Base-by-base conservation (phyloP, 208 protist species). In the Crithidia bombi region DNA sequence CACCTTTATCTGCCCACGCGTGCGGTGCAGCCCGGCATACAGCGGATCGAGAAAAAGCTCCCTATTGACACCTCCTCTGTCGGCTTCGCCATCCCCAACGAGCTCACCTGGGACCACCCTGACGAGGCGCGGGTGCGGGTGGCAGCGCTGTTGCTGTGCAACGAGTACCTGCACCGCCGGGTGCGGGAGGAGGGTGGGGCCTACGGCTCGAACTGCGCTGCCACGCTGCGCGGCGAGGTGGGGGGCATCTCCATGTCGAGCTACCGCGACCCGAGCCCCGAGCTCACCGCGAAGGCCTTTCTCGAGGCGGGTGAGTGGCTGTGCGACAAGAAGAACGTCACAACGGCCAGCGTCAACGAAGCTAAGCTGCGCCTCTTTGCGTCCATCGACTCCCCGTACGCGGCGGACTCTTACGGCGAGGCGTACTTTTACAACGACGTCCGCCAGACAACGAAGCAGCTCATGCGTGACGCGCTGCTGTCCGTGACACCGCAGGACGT, bases 151-250 rank as follows among this genome's bases (percentile, higher is more conserved):
- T 65, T 95, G 50, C 82, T 96, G 17, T 67, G 69, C 46, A 94
- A 94, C 63, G 89, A 97, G 71, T 95, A 87, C 76, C 78, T 97
- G 52, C 93, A 97, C 75, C 86, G 86, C 58, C 82, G 85, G 5
- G 86, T 97, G 62, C 89, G 93, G 21, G 93, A 97, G 63, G 90
- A 97, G 69, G 93, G 93, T 26, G 93, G 93, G 19, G 93, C 93
- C 38, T 97, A 97, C 79, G 93, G 93, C 33, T 78, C 82, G 23
- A 67, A 75, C 55, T 79, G 81, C 26, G 38, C 70, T n/a, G 74
- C 90, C 28, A 93, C 86, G 19, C 80, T 94, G 36, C 75, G 72
- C 26, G 90, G 88, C 25, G 86, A 93, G 61, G 86, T 88, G 4
- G 91, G 86, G 47, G 91, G 93, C 15, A 63, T 94, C 23, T 85